A percentile compares a stretch with the other conserved stretches of the same genome.
These are phyloP conservation scores for Candida nonsorbophila DNA, from an alignment of 805 yeast species.

Conservation along the genomic window DNA sequence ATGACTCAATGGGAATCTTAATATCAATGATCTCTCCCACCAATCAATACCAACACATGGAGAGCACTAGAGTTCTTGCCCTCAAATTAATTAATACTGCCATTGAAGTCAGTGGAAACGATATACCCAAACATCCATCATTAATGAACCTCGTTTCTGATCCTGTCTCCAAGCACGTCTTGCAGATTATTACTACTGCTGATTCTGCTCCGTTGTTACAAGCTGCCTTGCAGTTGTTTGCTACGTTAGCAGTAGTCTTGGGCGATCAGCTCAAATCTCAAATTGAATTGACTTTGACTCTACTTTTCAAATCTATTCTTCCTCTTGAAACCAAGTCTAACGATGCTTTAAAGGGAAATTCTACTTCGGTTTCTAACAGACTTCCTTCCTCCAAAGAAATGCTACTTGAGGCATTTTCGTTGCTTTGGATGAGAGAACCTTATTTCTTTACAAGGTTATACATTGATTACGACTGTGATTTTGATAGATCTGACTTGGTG, in stretches of 20 bases:
- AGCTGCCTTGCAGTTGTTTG: slow-evolving; percentile 69
- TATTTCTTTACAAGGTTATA: slow-evolving; percentile 70
- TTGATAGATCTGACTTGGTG: slow-evolving; percentile 77
- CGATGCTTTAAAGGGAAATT: slow-evolving; percentile 4
- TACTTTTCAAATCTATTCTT: slow-evolving; percentile 56
- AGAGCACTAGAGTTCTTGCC: slow-evolving; percentile 80
- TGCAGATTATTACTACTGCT: slow-evolving; percentile 69
- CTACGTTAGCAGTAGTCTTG: slow-evolving; percentile 64
- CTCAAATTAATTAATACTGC: slow-evolving; percentile 70
- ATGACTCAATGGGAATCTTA: slow-evolving; percentile 70
- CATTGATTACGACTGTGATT: slow-evolving; percentile 84
- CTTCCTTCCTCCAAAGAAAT: slow-evolving; percentile 55
- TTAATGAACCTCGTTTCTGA: slow-evolving; percentile 68
- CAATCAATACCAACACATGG: slow-evolving; percentile 80
- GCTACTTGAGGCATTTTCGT: slow-evolving; percentile 77
- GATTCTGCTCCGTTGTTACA: slow-evolving; percentile 72
- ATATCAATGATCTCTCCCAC: slow-evolving; percentile 78
- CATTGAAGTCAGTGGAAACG: slow-evolving; percentile 73
- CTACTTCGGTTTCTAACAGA: slow-evolving; percentile 23
- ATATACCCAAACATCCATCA: slow-evolving; percentile 54
- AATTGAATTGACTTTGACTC: slow-evolving; percentile 64
- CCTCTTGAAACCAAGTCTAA: slow-evolving; percentile 19
- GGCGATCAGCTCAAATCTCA: slow-evolving; percentile 70
- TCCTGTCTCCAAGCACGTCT: slow-evolving; percentile 77
- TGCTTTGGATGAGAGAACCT: slow-evolving; percentile 78